These are phyloP conservation scores for Mallotus japonicus DNA, from an alignment of 441 rosid genomes.

Conservation along the genomic window DNA sequence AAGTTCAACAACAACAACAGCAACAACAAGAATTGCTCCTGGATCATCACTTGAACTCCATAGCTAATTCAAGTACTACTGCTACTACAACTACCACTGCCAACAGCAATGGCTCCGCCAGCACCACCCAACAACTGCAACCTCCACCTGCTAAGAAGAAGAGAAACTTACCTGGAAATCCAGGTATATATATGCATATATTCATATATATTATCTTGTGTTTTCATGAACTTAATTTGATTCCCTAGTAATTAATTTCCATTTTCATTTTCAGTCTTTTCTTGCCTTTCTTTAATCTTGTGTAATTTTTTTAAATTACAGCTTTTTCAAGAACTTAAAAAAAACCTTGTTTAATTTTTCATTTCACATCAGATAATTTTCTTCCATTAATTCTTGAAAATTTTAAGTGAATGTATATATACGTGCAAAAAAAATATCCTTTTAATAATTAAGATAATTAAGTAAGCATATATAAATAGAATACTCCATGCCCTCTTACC, in stretches of 20 bases:
- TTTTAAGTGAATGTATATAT: too few species aligned
- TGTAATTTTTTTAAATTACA: background rate
- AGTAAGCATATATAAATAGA: too few species aligned
- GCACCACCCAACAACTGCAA: constrained; percentile 25
- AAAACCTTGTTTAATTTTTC: background rate
- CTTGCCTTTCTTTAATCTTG: too few species aligned
- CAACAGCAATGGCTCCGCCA: constrained; percentile 34
- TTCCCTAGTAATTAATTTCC: too few species aligned
- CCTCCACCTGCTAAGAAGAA: constrained; percentile 41
- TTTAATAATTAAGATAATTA: too few species aligned
- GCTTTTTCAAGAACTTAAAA: too few species aligned
- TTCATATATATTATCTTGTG: background rate
- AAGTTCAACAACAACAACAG: constrained; percentile 22
- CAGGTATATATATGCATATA: constrained; percentile 29
- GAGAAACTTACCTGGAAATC: constrained; percentile 57
- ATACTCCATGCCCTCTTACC: too few species aligned
- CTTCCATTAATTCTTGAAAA: background rate
- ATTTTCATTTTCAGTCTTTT: background rate
- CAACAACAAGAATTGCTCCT: constrained; percentile 11
- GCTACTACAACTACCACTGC: constrained; percentile 18
- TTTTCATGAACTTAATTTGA: too few species aligned
- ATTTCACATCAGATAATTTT: background rate
- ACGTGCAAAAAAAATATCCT: too few species aligned
- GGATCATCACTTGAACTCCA: constrained; percentile 23
- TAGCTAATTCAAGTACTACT: constrained; percentile 22